A percentile compares a stretch with the other conserved stretches of the same genome.
phyloP scores from a whole-genome alignment of 2,329 filamentous ascomycete genomes.

The Chrysoporthe cubensis region DNA sequence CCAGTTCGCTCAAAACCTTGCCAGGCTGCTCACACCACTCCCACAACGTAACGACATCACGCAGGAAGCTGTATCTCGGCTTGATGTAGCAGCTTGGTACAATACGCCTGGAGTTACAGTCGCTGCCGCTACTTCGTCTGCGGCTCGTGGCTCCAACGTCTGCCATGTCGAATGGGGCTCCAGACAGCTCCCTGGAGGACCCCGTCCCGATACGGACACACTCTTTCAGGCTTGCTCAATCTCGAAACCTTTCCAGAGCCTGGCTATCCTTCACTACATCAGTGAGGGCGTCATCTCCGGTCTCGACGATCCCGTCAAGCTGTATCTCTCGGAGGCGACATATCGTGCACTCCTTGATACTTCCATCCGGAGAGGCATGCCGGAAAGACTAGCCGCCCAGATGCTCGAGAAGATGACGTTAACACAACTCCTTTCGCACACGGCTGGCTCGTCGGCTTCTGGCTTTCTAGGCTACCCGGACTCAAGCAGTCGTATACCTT shows the following conservation, averaged over 20 bases:
- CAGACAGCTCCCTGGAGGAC: slow-evolving; percentile 8
- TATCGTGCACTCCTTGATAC: slow-evolving; percentile 19
- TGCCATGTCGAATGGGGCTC: slow-evolving; percentile 19
- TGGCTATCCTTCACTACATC: slow-evolving; percentile 20
- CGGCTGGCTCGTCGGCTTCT: slow-evolving; percentile 14
- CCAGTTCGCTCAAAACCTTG: slow-evolving; percentile 13
- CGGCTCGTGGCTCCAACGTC: not conserved
- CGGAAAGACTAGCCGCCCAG: slow-evolving; percentile 14
- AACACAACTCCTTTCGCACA: slow-evolving; percentile 24
- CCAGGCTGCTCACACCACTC: slow-evolving; percentile 14
- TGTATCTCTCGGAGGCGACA: slow-evolving; percentile 9
- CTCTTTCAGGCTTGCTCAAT: slow-evolving; percentile 26
- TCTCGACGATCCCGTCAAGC: slow-evolving; percentile 20
- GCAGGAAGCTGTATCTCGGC: not conserved
- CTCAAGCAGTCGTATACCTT: slow-evolving; percentile 7
- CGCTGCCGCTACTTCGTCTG: slow-evolving; percentile 12
- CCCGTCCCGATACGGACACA: slow-evolving; percentile 17
- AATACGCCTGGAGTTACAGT: slow-evolving; percentile 20
- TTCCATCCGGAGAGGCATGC: slow-evolving; percentile 15
- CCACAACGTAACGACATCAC: not conserved
- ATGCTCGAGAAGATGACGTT: slow-evolving; percentile 21
- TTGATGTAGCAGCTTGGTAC: slow-evolving; percentile 21
- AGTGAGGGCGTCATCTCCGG: slow-evolving; percentile 18
- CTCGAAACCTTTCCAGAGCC: slow-evolving; percentile 26
- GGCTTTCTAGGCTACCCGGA: slow-evolving; percentile 21